Conservation (phyloP, 805 yeast species). For the Wickerhamiella cacticola region DNA sequence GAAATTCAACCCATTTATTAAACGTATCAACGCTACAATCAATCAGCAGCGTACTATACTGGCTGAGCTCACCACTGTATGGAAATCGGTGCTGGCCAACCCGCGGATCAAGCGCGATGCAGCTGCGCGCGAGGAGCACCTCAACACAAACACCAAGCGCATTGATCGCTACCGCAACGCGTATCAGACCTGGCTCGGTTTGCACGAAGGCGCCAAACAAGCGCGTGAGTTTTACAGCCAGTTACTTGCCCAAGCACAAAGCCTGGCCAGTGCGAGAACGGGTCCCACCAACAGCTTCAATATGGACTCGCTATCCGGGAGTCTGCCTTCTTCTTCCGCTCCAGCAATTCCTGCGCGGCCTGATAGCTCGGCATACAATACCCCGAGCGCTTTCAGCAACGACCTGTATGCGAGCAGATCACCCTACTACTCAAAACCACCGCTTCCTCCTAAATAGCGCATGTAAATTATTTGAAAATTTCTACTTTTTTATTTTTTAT, state of each 20-base stretch:
- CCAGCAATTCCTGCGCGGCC: conserved; percentile 5
- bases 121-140: conserved; percentile 26
- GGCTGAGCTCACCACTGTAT: conserved; percentile 36
- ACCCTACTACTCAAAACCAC: not conserved
- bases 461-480: not conserved
- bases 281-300: not conserved
- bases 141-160: not conserved
- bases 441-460: not conserved
- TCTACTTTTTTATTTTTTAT: too few relatives aligned
- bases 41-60: conserved; percentile 48
- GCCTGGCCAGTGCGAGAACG: not conserved
- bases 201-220: conserved; percentile 44
- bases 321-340: not conserved
- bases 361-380: conserved; percentile 12
- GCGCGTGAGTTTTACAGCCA: conserved; percentile 56
- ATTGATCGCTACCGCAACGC: conserved; percentile 36
- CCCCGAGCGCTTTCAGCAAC: conserved; percentile 21
- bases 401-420: conserved; percentile 16
- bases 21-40: conserved; percentile 56
- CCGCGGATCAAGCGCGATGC: conserved; percentile 36
- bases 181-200: conserved; percentile 45
- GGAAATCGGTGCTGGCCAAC: conserved; percentile 36
- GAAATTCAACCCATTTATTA: conserved; percentile 60
- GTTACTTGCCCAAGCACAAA: conserved; percentile 30
- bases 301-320: not conserved